Conservation (phyloP, 2,329 filamentous ascomycete species). For the Orbilia javanica region DNA sequence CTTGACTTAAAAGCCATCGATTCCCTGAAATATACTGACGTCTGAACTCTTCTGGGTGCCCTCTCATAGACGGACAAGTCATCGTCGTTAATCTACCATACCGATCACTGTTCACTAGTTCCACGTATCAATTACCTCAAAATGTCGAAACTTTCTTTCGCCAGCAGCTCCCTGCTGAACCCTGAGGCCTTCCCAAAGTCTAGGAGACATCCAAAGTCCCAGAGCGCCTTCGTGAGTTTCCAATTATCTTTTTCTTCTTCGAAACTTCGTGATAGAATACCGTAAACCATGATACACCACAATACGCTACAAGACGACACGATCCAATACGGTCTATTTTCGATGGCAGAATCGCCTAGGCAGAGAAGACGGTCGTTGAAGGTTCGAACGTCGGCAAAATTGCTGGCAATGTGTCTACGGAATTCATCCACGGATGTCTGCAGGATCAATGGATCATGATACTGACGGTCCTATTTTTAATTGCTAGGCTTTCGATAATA, state of each 20-base stretch:
- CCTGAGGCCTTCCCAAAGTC: slow-evolving; percentile 64
- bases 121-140: slow-evolving; percentile 30
- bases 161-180: slow-evolving; percentile 29
- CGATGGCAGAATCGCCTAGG: slow-evolving; percentile 13
- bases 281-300: background rate
- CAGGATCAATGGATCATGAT: slow-evolving; percentile 1
- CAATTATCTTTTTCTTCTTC: background rate
- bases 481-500: slow-evolving; percentile 96
- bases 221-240: slow-evolving; percentile 71
- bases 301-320: background rate
- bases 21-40: background rate
- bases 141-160: slow-evolving; percentile 57
- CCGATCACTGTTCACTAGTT: slow-evolving; percentile 12
- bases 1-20: background rate
- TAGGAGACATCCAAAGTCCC: slow-evolving; percentile 71
- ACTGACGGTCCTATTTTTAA: slow-evolving; percentile 5
- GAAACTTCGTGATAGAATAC: background rate
- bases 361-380: slow-evolving; percentile 22
- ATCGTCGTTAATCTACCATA: background rate
- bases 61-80: background rate
- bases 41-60: background rate
- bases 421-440: background rate
- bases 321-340: background rate
- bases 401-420: background rate
- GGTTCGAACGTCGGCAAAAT: background rate